Base-by-base conservation (phyloP, 371 early-diverging fungal genomes). In the Mortierella polycephala region DNA sequence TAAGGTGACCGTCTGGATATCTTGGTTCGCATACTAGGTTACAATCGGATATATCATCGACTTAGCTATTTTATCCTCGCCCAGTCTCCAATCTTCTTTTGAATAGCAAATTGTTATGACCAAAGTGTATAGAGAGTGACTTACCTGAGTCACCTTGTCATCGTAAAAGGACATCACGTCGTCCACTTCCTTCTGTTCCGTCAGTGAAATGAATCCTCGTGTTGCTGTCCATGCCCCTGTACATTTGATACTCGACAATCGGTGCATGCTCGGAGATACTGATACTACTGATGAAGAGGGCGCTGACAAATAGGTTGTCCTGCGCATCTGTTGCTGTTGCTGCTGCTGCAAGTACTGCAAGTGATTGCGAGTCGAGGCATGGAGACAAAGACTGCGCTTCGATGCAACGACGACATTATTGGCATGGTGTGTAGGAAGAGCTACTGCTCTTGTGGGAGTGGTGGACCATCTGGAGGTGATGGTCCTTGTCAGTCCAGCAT, bases 1-100 rank as follows among this genome's bases (percentile, higher is more conserved):
- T 55, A 98, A 79, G 11, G 94, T 96, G 41, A 96, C 94, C 9
- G 92, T 94, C 49, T 85, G 85, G 42, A 93, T 85, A 23, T 89
- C 86, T 61, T 86, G 84, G 69, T 82, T 87, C 11, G 88, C 89
- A 82, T 89, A 89, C 82, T 84, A 67, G 30, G 1, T 41, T 40
- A 14, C 1, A 60, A 20, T 3, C 14, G 14, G 52, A 55, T 56
- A 30, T 37, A 41, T 52, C n/a, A 20, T 11, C 12, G 21, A 20
- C 14, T 37, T 47, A 10, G 20, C 14, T 23, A 23, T 23, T 41
- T 20, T 39, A 7, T 51, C n/a, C 23, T 51, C 39, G 1, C 46
- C 7, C 41, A 13, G 23, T 12, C 42, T 57, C 44, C n/a, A n/a
- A n/a, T n/a, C n/a, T n/a, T n/a, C n/a, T n/a, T n/a, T n/a, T n/a